phyloP scores from a whole-genome alignment of 1,139 yeast genomes.

The Pichia sp. region DNA sequence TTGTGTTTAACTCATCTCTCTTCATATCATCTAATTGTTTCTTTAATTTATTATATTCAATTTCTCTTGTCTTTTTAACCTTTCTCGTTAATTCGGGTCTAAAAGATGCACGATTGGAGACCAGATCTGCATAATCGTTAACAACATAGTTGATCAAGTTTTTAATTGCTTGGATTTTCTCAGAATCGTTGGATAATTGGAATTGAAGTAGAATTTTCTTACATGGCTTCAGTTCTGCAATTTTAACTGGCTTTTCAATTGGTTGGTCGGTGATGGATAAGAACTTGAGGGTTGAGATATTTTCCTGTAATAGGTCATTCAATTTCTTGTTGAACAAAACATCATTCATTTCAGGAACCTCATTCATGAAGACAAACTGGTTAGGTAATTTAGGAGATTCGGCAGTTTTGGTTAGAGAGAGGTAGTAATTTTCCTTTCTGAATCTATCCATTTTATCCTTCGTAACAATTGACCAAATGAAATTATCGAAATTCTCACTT shows the following conservation, averaged over 20 bases:
- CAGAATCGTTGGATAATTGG: slow-evolving; percentile 39
- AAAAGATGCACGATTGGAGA: slow-evolving; percentile 35
- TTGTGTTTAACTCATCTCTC: slow-evolving; percentile 62
- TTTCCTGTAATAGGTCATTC: slow-evolving; percentile 41
- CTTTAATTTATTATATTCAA: slow-evolving; percentile 53
- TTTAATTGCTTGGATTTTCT: slow-evolving; percentile 42
- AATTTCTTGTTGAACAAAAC: slow-evolving; percentile 49
- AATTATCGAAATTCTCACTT: slow-evolving; percentile 49
- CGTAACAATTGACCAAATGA: slow-evolving; percentile 77
- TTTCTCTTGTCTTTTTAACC: slow-evolving; percentile 64
- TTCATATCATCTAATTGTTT: slow-evolving; percentile 53
- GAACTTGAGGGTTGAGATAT: slow-evolving; percentile 52
- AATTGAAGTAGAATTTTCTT: slow-evolving; percentile 53
- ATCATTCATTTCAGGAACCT: slow-evolving; percentile 73
- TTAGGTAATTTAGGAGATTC: slow-evolving; percentile 62
- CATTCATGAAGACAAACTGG: slow-evolving; percentile 84
- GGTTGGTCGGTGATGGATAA: slow-evolving; percentile 83
- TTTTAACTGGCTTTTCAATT: slow-evolving; percentile 51
- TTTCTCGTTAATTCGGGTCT: slow-evolving; percentile 70
- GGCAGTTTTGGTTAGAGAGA: slow-evolving; percentile 77
- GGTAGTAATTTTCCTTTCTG: slow-evolving; percentile 71
- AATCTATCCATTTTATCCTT: slow-evolving; percentile 73
- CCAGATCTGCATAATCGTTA: slow-evolving; percentile 26
- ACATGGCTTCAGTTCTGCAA: slow-evolving; percentile 46
- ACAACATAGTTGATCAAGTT: slow-evolving; percentile 34